Evolutionary conservation across 305 asterid species (phyloP).

Genomic region (Solanum hybrid): DNA sequence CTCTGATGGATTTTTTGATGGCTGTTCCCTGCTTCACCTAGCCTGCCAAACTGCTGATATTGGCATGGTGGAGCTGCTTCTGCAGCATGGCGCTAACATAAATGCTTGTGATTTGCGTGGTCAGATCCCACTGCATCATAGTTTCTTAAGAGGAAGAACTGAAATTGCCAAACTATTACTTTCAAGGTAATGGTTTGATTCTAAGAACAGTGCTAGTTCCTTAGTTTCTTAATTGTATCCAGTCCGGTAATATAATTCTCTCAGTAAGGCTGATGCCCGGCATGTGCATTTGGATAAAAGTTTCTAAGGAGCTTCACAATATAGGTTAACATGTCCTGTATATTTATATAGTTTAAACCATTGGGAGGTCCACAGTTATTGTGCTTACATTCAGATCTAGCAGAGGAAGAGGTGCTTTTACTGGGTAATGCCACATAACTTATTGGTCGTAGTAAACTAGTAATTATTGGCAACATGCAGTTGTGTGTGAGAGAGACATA

Average conservation of each 20-base stretch:
- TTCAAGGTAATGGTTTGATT: constrained; percentile 41
- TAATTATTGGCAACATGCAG: not conserved
- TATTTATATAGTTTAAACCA: not conserved
- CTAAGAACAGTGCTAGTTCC: not conserved
- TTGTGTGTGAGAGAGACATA: not conserved
- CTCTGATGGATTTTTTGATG: constrained; percentile 38
- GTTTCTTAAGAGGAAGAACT: constrained; percentile 58
- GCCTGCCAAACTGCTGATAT: constrained; percentile 88
- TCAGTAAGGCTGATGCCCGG: not conserved
- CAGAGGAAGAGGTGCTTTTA: not conserved
- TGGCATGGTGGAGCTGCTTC: constrained; percentile 91
- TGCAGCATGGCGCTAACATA: constrained; percentile 74
- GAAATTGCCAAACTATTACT: constrained; percentile 59
- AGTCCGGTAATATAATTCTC: not conserved
- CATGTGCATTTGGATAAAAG: not conserved
- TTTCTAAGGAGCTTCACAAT: not conserved
- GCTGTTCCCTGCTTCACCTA: constrained; percentile 87
- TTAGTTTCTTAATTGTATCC: not conserved
- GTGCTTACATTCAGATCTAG: not conserved
- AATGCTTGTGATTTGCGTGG: constrained; percentile 59
- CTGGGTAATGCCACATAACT: not conserved
- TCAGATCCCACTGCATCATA: constrained; percentile 74
- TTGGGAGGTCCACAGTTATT: not conserved
- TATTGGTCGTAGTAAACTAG: not conserved
- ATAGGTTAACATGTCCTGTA: not conserved